phyloP scores from a whole-genome alignment of 768 basidiomycete species.

The Leccinum incarnatum region DNA sequence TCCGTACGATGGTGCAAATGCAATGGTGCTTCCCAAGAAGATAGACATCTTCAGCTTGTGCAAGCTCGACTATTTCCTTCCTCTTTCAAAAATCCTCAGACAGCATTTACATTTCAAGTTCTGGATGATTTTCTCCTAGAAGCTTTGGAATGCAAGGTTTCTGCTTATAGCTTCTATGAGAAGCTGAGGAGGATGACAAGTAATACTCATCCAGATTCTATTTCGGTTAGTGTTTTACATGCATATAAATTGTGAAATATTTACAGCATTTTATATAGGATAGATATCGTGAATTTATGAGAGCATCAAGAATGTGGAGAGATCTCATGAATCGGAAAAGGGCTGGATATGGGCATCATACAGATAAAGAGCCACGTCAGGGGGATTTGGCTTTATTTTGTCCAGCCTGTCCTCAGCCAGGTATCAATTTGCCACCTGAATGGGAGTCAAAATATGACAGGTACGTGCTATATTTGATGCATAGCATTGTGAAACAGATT shows the following conservation, averaged over 20 bases:
- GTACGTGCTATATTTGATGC: background rate
- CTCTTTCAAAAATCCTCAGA: slow-evolving; percentile 7
- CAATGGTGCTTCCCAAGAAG: background rate
- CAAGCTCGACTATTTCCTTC: slow-evolving; percentile 4
- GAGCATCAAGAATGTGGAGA: background rate
- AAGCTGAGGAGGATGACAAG: background rate
- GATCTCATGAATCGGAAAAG: background rate
- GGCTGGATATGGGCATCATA: background rate
- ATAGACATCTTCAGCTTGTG: background rate
- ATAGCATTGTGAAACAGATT: background rate
- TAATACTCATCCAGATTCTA: background rate
- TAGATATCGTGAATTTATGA: background rate
- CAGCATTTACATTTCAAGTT: slow-evolving; percentile 22
- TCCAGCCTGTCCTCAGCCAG: background rate
- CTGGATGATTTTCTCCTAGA: slow-evolving; percentile 16
- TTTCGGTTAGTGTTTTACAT: background rate
- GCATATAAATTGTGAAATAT: background rate
- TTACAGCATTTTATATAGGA: background rate
- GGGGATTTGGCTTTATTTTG: background rate
- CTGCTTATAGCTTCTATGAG: background rate
- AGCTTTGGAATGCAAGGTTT: background rate
- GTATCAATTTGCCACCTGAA: background rate
- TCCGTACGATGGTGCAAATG: background rate
- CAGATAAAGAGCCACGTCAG: background rate
- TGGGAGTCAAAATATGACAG: background rate